Conservation (phyloP, 495 filamentous ascomycete species). For the Xylaria bambusicola region DNA sequence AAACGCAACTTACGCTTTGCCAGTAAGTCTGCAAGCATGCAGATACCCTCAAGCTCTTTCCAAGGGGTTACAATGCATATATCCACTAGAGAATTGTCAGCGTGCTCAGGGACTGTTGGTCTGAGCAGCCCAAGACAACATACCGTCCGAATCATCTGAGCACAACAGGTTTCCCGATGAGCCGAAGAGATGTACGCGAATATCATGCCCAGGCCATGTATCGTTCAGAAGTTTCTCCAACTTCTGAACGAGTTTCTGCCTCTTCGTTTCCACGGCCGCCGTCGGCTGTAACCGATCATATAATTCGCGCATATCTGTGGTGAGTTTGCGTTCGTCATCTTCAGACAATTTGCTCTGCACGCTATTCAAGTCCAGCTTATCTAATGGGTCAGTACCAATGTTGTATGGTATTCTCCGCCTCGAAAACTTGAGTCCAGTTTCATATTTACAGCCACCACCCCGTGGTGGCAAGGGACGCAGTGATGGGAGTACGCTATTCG, state of each 20-base stretch:
- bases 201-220: conserved; percentile 88
- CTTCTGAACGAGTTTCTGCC: conserved; percentile 77
- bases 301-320: conserved; percentile 76
- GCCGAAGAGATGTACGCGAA: conserved; percentile 90
- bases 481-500: conserved; percentile 70
- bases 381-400: conserved; percentile 73
- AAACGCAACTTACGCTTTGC: conserved; percentile 67
- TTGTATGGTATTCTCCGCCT: conserved; percentile 85
- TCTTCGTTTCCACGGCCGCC: conserved; percentile 71
- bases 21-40: conserved; percentile 80
- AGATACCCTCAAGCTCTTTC: conserved; percentile 80
- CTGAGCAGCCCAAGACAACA: conserved; percentile 12
- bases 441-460: conserved; percentile 73
- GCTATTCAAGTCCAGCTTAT: conserved; percentile 66
- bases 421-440: conserved; percentile 56
- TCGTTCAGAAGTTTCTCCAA: conserved; percentile 82
- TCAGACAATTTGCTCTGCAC: conserved; percentile 64
- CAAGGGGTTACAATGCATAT: conserved; percentile 93
- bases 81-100: conserved; percentile 69
- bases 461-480: conserved; percentile 55
- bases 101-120: conserved; percentile 30
- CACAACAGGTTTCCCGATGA: conserved; percentile 95
- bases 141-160: conserved; percentile 95
- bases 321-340: conserved; percentile 76
- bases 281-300: conserved; percentile 86